Evolutionary conservation across 1,284 basidiomycete species (phyloP), one percentile per base, ranked within the genome.

Genomic region (Gymnopus androsaceus): DNA sequence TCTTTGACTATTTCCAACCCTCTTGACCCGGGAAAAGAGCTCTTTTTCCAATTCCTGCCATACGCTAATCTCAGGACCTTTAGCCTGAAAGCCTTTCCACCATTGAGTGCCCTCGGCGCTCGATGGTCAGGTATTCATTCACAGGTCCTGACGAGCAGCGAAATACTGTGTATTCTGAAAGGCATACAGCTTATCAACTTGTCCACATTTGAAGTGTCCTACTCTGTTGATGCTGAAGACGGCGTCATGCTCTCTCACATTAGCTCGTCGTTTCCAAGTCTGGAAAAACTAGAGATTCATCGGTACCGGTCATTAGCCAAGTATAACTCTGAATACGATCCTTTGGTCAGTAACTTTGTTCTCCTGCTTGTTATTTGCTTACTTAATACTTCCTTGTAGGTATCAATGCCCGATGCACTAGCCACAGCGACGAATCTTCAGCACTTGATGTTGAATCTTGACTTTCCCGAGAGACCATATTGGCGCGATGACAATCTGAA

Each of bases 1-100:
- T 51, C 46, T 27, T 47, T 55, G 45, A 40, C 59, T 21, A 50
- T 56, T 51, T 58, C 46, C 28, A 58, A 34, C 30, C 53, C 42
- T 33, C 50, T 23, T 30, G n/a, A n/a, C n/a, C n/a, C n/a, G n/a
- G 55, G 25, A 12, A 47, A 46, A 34, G 53, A 41, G 28, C 30
- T 34, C 4, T 34, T 55, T 36, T 52, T 52, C 42, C 44, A 44
- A 6, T n/a, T 31, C 41, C 33, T 59, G 15, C 44, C 57, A n/a
- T 45, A 28, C 7, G 54, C 51, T 21, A 59, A 40, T 33, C 48
- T 59, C n/a, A 40, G 37, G 15, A 51, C 44, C 14, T 42, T 59
- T 21, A 44, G 46, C 27, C 27, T 59, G 19, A 51, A 46, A 11
- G 38, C 50, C 5, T 59, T 52, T 42, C 57, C 57, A 3, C 44